Conservation (phyloP, 2,329 filamentous ascomycete genomes). For the Nemania abortiva region DNA sequence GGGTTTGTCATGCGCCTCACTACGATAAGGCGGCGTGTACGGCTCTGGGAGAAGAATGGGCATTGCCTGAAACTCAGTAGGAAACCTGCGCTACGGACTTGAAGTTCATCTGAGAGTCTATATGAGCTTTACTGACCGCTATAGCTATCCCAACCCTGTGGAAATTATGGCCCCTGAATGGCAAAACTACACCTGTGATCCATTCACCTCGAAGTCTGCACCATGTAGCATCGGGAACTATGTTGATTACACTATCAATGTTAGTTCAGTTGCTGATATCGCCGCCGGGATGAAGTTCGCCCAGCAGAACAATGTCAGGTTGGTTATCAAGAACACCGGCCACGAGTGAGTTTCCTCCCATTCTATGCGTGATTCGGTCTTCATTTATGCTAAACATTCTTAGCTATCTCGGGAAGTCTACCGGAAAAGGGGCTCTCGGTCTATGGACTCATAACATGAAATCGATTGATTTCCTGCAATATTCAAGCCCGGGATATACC, state of each 20-base stretch:
- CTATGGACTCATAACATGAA: slow-evolving; percentile 63
- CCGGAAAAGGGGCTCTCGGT: slow-evolving; percentile 62
- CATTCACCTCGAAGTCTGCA: not conserved
- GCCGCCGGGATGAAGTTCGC: slow-evolving; percentile 52
- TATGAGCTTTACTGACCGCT: not conserved
- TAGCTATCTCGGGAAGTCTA: slow-evolving; percentile 60
- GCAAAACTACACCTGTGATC: slow-evolving; percentile 20
- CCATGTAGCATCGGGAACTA: slow-evolving; percentile 24
- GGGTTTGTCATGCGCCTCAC: slow-evolving; percentile 1
- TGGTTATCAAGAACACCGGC: slow-evolving; percentile 63
- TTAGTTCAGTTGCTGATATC: slow-evolving; percentile 39
- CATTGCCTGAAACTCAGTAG: slow-evolving; percentile 7
- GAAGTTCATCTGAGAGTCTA: not conserved
- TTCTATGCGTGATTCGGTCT: not conserved
- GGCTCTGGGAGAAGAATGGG: not conserved
- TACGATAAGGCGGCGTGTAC: slow-evolving; percentile 15
- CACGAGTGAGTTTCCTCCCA: slow-evolving; percentile 54
- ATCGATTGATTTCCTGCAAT: slow-evolving; percentile 47
- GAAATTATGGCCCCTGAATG: slow-evolving; percentile 11
- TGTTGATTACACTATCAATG: slow-evolving; percentile 45
- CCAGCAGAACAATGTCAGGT: slow-evolving; percentile 55
- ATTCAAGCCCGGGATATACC: slow-evolving; percentile 50
- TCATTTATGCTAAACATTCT: not conserved
- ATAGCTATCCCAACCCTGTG: slow-evolving; percentile 7
- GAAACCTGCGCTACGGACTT: not conserved